These are phyloP conservation scores for Agarophyton chilense DNA, from an alignment of 23 red algal species.

Conservation along the genomic window DNA sequence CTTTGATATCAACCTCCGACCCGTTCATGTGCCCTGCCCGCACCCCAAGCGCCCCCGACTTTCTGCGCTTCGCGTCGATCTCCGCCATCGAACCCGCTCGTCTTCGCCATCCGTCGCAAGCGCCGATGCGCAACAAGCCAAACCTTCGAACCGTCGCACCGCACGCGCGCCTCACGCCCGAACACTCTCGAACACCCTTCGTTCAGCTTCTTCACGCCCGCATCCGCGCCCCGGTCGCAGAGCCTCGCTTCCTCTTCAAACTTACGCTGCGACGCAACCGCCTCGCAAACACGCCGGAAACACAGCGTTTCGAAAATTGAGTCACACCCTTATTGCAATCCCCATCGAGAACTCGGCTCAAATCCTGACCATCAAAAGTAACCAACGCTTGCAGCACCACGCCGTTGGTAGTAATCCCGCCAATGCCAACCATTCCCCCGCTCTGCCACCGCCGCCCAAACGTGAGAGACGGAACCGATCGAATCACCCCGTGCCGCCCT, in stretches of 20 bases:
- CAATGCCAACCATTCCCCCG: no score
- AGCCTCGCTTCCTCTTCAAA: no score
- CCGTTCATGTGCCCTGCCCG: background rate
- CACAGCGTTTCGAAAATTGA: no score
- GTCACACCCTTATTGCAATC: background rate
- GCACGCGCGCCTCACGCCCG: background rate
- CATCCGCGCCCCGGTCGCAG: no score
- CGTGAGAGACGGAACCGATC: no score
- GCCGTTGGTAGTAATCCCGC: background rate
- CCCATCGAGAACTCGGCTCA: slow-evolving; percentile 3
- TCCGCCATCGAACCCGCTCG: background rate
- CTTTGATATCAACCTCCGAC: background rate
- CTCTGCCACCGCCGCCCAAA: no score
- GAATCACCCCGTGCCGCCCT: no score
- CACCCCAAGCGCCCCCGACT: background rate
- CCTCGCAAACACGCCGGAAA: no score
- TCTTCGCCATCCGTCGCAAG: background rate
- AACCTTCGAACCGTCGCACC: background rate
- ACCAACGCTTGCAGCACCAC: background rate
- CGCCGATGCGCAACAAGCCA: background rate
- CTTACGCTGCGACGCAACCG: no score
- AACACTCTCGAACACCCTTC: background rate
- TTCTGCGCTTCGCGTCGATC: background rate
- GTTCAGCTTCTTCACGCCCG: no score
- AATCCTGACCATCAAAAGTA: background rate